Evolutionary conservation across 176 grass and related monocot genomes (phyloP), one percentile per base, ranked within the genome.

Genomic region (Hsuehochloa calcarea): DNA sequence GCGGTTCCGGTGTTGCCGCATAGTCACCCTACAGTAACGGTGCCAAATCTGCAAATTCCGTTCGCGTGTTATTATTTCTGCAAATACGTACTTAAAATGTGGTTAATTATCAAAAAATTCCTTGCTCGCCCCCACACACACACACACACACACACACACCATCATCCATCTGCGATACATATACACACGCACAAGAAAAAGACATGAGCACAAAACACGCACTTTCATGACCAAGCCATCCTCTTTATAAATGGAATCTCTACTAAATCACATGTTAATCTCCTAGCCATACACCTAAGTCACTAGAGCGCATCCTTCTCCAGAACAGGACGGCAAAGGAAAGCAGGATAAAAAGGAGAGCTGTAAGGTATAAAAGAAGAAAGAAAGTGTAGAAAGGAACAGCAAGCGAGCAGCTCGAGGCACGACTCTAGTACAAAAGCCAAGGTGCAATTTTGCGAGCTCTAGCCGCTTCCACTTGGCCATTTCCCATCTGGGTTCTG

Each of bases 301-400:
- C 76, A 49, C 69, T 64, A 60, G 15, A 56, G 23, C 51, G 87
- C 87, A 72, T 8, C 55, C 78, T 50, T 29, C 77, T 17, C 77
- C 29, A 7, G 49, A 41, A 35, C 76, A 13, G 16, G 63, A 25
- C 13, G 49, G 22, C 39, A 38, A 66, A 51, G 39, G 45, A 41
- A 65, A 27, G 86, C 65, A 54, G 65, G 79, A 83, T 90, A 75
- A 87, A 90, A 90, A 83, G 80, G 74, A 58, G 89, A 59, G 66
- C 74, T 70, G 62, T 68, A 81, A 56, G 89, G 72, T 73, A 79
- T 73, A 73, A 65, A 71, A 73, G 56, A 37, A 54, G 71, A 54
- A 70, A 73, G 41, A 7, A 44, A 60, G 88, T 67, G 74, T 83
- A 87, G 80, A 83, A 83, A 82, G 47, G 61, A 68, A 72, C 66